Percentiles rank a stretch among this genome's conserved stretches.
These are phyloP conservation scores for Blumeria hordei DNA, from an alignment of 2,329 filamentous ascomycete species.

Conservation along the genomic window DNA sequence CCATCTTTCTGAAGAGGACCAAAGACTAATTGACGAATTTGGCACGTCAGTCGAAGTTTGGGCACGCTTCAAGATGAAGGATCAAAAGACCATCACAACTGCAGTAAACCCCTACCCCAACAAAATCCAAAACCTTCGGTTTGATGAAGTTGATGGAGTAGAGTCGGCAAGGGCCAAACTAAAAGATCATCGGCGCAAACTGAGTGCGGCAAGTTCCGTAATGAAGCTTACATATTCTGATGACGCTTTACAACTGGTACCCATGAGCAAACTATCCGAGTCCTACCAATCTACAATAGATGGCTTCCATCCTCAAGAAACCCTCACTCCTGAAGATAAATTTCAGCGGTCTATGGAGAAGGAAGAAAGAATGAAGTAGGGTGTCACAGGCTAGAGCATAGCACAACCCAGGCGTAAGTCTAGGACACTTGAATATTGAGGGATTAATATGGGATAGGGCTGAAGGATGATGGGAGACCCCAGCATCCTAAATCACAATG, in stretches of 20 bases:
- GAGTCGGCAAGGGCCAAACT: not conserved
- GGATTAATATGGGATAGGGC: too few species aligned
- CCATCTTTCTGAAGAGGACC: not conserved
- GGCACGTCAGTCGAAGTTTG: not conserved
- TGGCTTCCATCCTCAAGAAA: not conserved
- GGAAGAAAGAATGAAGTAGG: not conserved
- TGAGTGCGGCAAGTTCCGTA: not conserved
- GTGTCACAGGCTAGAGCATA: not conserved
- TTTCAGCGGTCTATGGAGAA: not conserved
- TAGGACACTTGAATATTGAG: too few species aligned
- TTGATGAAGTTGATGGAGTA: not conserved
- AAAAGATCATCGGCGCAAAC: not conserved
- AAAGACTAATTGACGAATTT: not conserved
- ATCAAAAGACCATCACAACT: not conserved
- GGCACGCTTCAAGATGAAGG: not conserved
- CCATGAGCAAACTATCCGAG: not conserved
- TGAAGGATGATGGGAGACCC: too few species aligned
- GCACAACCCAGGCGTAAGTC: too few species aligned
- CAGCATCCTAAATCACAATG: too few species aligned
- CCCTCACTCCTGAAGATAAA: not conserved
- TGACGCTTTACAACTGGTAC: not conserved
- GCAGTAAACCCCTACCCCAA: not conserved
- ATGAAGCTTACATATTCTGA: not conserved
- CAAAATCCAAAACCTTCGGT: not conserved
- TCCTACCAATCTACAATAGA: not conserved